These are phyloP conservation scores for Ustilaginoidea virens DNA, from an alignment of 2,329 filamentous ascomycete genomes.

Conservation along the genomic window DNA sequence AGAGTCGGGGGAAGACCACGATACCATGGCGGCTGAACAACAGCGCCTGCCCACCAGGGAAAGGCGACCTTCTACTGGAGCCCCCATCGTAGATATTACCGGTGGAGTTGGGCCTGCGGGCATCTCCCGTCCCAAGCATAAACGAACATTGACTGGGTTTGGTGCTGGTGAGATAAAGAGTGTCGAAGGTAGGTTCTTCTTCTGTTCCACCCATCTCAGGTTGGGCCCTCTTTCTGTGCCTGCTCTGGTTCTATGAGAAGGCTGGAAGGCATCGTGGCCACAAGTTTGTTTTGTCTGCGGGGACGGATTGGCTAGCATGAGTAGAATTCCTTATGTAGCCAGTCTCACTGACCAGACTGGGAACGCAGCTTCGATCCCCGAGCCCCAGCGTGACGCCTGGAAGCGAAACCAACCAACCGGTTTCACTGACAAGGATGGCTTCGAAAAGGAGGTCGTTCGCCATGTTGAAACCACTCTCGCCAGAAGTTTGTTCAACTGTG, in stretches of 20 bases:
- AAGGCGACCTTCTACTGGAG: slow-evolving; percentile 66
- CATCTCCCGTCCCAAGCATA: slow-evolving; percentile 82
- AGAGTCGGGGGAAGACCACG: background rate
- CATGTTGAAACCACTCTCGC: slow-evolving; percentile 96
- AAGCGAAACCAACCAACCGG: slow-evolving; percentile 45
- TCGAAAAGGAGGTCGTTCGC: slow-evolving; percentile 73
- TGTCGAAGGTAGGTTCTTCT: slow-evolving; percentile 54
- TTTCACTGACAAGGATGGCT: slow-evolving; percentile 69
- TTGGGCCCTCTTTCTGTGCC: background rate
- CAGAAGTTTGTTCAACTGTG: slow-evolving; percentile 94
- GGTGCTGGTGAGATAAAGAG: slow-evolving; percentile 82
- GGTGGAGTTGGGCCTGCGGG: slow-evolving; percentile 78
- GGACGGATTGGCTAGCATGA: too few relatives aligned
- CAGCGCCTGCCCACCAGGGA: slow-evolving; percentile 41
- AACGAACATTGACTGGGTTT: slow-evolving; percentile 90
- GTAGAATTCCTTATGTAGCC: too few relatives aligned
- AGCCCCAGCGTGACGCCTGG: slow-evolving; percentile 73
- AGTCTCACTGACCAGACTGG: too few relatives aligned
- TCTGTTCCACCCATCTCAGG: background rate
- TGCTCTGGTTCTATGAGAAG: background rate
- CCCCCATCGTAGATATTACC: slow-evolving; percentile 73
- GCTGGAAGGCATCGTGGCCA: too few relatives aligned
- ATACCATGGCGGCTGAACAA: slow-evolving; percentile 20
- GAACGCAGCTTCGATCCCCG: slow-evolving; percentile 67
- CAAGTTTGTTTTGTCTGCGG: too few relatives aligned